A percentile compares a stretch with the other conserved stretches of the same genome.
phyloP scores from a whole-genome alignment of 2,329 filamentous ascomycete genomes.

The Paracorniculantispora psalliotae region DNA sequence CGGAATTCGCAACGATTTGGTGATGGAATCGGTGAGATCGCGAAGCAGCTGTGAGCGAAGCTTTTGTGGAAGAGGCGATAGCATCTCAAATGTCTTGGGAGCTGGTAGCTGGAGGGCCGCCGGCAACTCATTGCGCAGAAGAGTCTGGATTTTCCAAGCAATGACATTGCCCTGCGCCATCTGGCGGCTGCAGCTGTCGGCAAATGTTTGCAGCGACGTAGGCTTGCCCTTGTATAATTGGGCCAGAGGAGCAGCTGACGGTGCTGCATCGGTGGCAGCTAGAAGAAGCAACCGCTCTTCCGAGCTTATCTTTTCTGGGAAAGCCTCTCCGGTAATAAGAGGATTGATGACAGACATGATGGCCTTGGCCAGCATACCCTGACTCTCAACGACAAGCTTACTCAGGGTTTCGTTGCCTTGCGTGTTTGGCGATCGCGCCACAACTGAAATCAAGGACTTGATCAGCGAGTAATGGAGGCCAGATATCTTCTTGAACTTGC shows the following conservation, averaged over 20 bases:
- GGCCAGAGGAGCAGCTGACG: slow-evolving; percentile 20
- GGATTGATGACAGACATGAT: slow-evolving; percentile 23
- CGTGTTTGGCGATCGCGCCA: slow-evolving; percentile 1
- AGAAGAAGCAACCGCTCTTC: slow-evolving; percentile 25
- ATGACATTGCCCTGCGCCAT: slow-evolving; percentile 32
- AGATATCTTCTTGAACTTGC: slow-evolving; percentile 18
- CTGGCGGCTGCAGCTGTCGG: slow-evolving; percentile 28
- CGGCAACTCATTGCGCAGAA: slow-evolving; percentile 36
- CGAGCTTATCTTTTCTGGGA: slow-evolving; percentile 21
- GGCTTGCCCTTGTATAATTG: slow-evolving; percentile 23
- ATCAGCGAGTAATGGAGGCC: slow-evolving; percentile 21
- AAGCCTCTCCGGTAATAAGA: slow-evolving; percentile 27
- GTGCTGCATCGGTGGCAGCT: slow-evolving; percentile 30
- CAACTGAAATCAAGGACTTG: slow-evolving; percentile 15
- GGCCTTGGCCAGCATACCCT: slow-evolving; percentile 23
- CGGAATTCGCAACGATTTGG: slow-evolving; percentile 26
- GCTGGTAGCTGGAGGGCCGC: slow-evolving; percentile 27
- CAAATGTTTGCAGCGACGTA: slow-evolving; percentile 30
- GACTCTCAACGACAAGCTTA: slow-evolving; percentile 22
- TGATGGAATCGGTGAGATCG: slow-evolving; percentile 28
- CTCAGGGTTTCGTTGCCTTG: slow-evolving; percentile 17
- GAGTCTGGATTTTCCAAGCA: slow-evolving; percentile 43
- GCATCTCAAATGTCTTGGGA: slow-evolving; percentile 29
- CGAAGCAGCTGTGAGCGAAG: slow-evolving; percentile 29
- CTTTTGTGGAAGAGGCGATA: slow-evolving; percentile 25